Base-by-base conservation (phyloP, 495 filamentous ascomycete genomes). In the Jackrogersella minutella region DNA sequence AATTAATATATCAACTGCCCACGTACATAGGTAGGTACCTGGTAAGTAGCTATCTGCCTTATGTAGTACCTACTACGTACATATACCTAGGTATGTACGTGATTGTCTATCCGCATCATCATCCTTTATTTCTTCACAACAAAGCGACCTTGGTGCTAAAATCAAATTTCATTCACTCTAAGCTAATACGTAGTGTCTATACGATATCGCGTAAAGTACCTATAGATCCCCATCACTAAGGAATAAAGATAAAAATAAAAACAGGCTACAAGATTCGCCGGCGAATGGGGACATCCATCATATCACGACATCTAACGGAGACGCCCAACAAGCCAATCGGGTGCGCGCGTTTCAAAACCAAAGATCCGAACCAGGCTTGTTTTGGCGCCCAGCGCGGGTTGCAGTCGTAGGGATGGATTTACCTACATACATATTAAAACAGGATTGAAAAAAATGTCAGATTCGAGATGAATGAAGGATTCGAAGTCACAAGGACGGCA, bases 261-360 rank as follows among this genome's bases (percentile, higher is more conserved):
- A 46, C 16, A 56, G 61, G 52, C 61, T 57, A 43, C 37, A 49
- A 58, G 49, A 69, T 69, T 69, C 60, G 55, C 24, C 66, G 34
- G 46, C 57, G 34, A 34, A 49, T 61, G 53, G 46, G 43, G 41
- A 36, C 33, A 58, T 69, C 61, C 33, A 58, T 69, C 61, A 64
- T 65, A 62, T 69, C 66, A 65, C 66, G 66, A 65, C 61, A 65
- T 65, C 57, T 56, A 51, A 62, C 56, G 61, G 51, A 57, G 66
- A 44, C 50, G 60, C 50, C 56, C 60, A 46, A 22, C 13, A 0
- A 46, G 14, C 66, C 66, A 69, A 69, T 69, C 66, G 66, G 66
- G 66, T 69, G 60, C 13, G 43, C 51, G 36, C 66, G 66, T 69
- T 65, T 69, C 66, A 34, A 69, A 69, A 69, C 66, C 56, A 69